A percentile compares a stretch with the other conserved stretches of the same genome.
Evolutionary conservation across 2,329 filamentous ascomycete species (phyloP).

Genomic region (Apiospora phragmitis): DNA sequence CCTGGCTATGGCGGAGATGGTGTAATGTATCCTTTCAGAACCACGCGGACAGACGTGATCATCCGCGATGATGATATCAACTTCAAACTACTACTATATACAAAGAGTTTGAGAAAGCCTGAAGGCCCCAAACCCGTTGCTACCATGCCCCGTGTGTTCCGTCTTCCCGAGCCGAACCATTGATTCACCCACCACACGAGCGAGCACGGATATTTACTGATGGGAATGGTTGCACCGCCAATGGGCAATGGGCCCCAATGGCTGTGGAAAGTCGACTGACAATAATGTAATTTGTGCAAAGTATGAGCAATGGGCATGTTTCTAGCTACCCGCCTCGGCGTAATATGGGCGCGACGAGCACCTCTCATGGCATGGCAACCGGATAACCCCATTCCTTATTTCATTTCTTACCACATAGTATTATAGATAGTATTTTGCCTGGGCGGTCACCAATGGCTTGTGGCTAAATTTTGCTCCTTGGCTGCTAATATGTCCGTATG

Average conservation of each 20-base stretch:
- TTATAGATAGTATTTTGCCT: background rate
- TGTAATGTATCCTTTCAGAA: background rate
- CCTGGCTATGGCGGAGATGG: background rate
- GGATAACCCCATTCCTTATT: background rate
- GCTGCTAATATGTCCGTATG: background rate
- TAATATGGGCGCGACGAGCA: background rate
- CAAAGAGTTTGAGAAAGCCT: background rate
- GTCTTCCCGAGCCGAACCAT: background rate
- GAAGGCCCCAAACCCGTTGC: background rate
- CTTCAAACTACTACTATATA: background rate
- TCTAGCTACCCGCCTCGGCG: background rate
- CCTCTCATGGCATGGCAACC: background rate
- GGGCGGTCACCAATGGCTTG: background rate
- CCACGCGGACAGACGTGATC: background rate
- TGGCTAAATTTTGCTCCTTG: background rate
- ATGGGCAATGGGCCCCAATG: background rate
- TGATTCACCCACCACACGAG: constrained; percentile 2
- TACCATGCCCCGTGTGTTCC: background rate
- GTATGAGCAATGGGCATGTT: background rate
- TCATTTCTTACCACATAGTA: background rate
- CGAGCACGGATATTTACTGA: background rate
- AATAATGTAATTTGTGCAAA: background rate
- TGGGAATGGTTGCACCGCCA: background rate
- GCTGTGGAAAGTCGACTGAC: background rate
- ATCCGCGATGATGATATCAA: background rate